These are phyloP conservation scores for Marchantia paleacea DNA, from an alignment of 225 moss, liverwort and hornwort species.

Conservation along the genomic window DNA sequence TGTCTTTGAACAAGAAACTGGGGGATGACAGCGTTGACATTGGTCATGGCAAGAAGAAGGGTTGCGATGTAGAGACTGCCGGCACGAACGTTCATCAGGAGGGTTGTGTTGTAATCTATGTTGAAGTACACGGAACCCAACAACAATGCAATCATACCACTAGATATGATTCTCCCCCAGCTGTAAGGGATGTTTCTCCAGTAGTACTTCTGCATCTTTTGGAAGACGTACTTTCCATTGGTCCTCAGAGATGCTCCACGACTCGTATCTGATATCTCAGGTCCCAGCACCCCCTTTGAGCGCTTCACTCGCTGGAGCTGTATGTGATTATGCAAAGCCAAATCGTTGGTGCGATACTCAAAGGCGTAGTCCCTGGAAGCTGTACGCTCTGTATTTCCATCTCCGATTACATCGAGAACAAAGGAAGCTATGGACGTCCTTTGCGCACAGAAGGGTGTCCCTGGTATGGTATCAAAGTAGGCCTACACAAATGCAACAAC, in stretches of 20 bases:
- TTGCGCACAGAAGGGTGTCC: slow-evolving; percentile 66
- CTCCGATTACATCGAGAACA: slow-evolving; percentile 69
- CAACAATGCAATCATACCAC: slow-evolving; percentile 49
- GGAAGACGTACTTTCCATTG: slow-evolving; percentile 42
- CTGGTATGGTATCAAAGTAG: slow-evolving; percentile 84
- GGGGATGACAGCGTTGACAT: slow-evolving; percentile 73
- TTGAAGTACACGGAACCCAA: slow-evolving; percentile 80
- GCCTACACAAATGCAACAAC: slow-evolving; percentile 41
- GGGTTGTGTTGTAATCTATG: slow-evolving; percentile 45
- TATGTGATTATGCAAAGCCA: slow-evolving; percentile 82
- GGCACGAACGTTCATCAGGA: slow-evolving; percentile 49
- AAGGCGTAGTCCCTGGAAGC: slow-evolving; percentile 75
- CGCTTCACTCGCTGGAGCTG: slow-evolving; percentile 82
- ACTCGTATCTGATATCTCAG: slow-evolving; percentile 49
- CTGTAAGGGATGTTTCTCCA: slow-evolving; percentile 90
- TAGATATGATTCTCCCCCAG: slow-evolving; percentile 66
- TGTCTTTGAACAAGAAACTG: slow-evolving; percentile 44
- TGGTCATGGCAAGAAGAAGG: slow-evolving; percentile 60
- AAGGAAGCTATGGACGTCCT: slow-evolving; percentile 49
- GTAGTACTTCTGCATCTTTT: slow-evolving; percentile 53
- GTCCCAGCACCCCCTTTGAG: slow-evolving; percentile 54
- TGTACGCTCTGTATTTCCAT: slow-evolving; percentile 56
- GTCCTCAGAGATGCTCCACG: slow-evolving; percentile 50
- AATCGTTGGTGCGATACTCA: slow-evolving; percentile 88
- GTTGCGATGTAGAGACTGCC: slow-evolving; percentile 69